phyloP scores from a whole-genome alignment of 2,329 filamentous ascomycete genomes.

The Colletotrichum sp. region DNA sequence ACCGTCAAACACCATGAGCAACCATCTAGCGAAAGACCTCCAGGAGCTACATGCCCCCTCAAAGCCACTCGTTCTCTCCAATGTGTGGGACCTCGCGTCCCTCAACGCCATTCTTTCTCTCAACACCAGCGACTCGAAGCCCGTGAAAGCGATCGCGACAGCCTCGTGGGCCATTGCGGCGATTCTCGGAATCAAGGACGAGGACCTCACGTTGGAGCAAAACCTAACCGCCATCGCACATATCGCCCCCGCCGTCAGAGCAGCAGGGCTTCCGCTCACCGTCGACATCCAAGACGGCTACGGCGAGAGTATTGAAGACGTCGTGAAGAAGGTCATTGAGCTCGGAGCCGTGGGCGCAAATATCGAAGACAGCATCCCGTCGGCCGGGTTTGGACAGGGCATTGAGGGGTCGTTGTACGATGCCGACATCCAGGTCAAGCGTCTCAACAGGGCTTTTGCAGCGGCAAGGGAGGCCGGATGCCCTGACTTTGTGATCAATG shows the following conservation, averaged over 20 bases:
- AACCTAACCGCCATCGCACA: slow-evolving; percentile 53
- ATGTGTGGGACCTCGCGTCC: slow-evolving; percentile 59
- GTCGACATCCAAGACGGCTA: slow-evolving; percentile 69
- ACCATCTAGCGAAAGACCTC: slow-evolving; percentile 37
- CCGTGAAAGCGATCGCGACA: slow-evolving; percentile 49
- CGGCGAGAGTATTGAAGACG: slow-evolving; percentile 48
- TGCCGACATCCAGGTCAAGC: slow-evolving; percentile 49
- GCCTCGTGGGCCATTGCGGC: slow-evolving; percentile 57
- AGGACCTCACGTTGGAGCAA: slow-evolving; percentile 52
- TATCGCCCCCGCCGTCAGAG: slow-evolving; percentile 47
- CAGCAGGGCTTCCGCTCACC: slow-evolving; percentile 52
- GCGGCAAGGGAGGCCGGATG: slow-evolving; percentile 52
- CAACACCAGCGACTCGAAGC: slow-evolving; percentile 38
- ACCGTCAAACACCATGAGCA: background rate
- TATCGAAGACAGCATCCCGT: slow-evolving; percentile 56
- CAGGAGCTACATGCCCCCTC: slow-evolving; percentile 55
- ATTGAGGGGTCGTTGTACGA: slow-evolving; percentile 35
- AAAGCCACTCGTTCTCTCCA: slow-evolving; percentile 57
- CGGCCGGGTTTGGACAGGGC: slow-evolving; percentile 37
- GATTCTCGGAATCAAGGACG: slow-evolving; percentile 47
- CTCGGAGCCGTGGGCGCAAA: slow-evolving; percentile 63
- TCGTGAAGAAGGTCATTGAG: slow-evolving; percentile 48
- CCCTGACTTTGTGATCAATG: slow-evolving; percentile 62
- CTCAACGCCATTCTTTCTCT: slow-evolving; percentile 50
- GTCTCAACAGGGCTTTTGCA: slow-evolving; percentile 47